Evolutionary conservation across 31 red algal genomes (phyloP).

Genomic region (Asparagopsis taxiformis): DNA sequence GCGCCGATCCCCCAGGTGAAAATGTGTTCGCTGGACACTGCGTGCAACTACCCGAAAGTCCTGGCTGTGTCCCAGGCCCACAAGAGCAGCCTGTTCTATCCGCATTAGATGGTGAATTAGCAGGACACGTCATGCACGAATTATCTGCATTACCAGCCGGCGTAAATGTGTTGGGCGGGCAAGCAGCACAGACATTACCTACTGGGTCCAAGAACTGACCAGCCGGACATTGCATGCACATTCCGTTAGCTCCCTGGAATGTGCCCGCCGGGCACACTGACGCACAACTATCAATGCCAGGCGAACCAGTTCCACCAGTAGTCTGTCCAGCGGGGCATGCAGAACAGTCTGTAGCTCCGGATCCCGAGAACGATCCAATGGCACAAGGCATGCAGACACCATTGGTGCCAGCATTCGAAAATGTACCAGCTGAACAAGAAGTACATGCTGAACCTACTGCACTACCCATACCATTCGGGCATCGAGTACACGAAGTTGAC

Average conservation of each 20-base stretch:
- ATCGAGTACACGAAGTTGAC: background rate
- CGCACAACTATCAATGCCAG: background rate
- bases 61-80: background rate
- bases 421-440: background rate
- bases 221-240: background rate
- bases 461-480: background rate
- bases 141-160: background rate
- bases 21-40: background rate
- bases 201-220: background rate
- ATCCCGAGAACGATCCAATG: background rate
- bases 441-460: background rate
- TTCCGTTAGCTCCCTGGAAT: background rate
- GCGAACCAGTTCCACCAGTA: background rate
- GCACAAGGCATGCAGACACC: background rate
- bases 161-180: background rate
- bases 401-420: background rate
- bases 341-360: background rate
- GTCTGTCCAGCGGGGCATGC: background rate
- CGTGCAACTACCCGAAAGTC: background rate
- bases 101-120: background rate
- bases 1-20: background rate
- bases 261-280: background rate
- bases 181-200: background rate
- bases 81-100: background rate
- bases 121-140: background rate